Evolutionary conservation across 352 stramenopile species (phyloP), one percentile per base, ranked within the genome.

Genomic region (Peronosclerospora sorghi): DNA sequence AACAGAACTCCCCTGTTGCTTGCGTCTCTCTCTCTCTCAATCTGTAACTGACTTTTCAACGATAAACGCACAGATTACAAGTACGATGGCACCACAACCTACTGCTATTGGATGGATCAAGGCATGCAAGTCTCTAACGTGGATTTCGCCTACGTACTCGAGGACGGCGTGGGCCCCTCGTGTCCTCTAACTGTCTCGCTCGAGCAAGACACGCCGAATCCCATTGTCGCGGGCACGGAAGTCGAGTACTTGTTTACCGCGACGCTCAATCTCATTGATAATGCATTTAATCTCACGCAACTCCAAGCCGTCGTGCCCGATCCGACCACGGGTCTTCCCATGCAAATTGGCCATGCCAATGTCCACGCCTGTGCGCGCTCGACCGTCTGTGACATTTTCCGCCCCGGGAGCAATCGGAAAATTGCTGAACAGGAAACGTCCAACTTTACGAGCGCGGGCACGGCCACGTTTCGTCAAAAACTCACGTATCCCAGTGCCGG

Each of bases 81-180:
- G 42, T 85, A 84, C 29, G 71, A 85, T 43, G 72, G 69, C 45
- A 62, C 63, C 41, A 84, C 75, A 42, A 84, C 73, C n/a, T 86
- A 86, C 47, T 88, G 76, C 70, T 86, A 83, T 59, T 79, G 64
- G 60, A 60, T 88, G 49, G 57, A 84, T 48, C 76, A 88, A 52
- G 71, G 73, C 27, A 64, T 88, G 56, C 58, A 72, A 30, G 68
- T 88, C 39, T 59, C 62, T 45, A 82, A 75, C 46, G 64, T 83
- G 41, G 73, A 88, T 49, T 81, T 76, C 8, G 68, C 73, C 39
- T 84, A 86, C 35, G 59, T 86, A 24, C 50, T 72, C n/a, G 41
- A 59, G 17, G 46, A 82, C 23, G 73, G 61, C 10, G 61, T 54
- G 14, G 54, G 32, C 28, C 50, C 43, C 24, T 57, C 78, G 14